phyloP scores from a whole-genome alignment of 176 grass and related monocot genomes.

The Stipa capillata region DNA sequence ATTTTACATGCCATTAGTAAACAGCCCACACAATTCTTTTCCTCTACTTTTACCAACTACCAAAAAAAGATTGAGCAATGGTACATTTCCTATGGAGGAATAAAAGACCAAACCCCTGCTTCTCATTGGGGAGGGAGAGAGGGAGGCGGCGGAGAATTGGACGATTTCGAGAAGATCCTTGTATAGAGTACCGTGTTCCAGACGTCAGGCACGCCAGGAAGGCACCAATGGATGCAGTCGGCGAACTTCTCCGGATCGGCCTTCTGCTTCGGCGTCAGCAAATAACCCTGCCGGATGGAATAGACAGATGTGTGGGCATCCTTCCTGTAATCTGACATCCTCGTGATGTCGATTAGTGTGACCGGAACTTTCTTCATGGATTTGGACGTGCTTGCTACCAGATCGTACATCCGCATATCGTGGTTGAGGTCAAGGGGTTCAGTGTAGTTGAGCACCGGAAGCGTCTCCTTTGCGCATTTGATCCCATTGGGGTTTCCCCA shows the following conservation, averaged over 20 bases:
- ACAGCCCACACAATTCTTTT: not conserved
- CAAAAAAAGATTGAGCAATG: not conserved
- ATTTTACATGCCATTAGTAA: conserved; percentile 16
- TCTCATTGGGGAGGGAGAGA: conserved; percentile 15
- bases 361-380: conserved; percentile 54
- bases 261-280: conserved; percentile 71
- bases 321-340: conserved; percentile 85
- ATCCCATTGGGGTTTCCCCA: conserved; percentile 76
- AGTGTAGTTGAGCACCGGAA: conserved; percentile 45
- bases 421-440: conserved; percentile 38
- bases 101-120: no score
- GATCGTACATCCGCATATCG: conserved; percentile 41
- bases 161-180: conserved; percentile 42
- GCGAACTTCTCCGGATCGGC: conserved; percentile 47
- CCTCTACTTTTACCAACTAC: conserved; percentile 8
- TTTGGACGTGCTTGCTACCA: conserved; percentile 23
- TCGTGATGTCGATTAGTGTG: conserved; percentile 68
- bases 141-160: not conserved
- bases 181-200: conserved; percentile 84
- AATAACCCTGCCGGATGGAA: conserved; percentile 47
- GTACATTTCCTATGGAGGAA: not conserved
- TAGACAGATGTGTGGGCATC: conserved; percentile 74
- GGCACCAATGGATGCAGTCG: conserved; percentile 94
- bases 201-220: conserved; percentile 74
- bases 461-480: conserved; percentile 60